These are phyloP conservation scores for Microbotryum lychnidis-dioicae DNA, from an alignment of 1,284 basidiomycete species.

Conservation along the genomic window DNA sequence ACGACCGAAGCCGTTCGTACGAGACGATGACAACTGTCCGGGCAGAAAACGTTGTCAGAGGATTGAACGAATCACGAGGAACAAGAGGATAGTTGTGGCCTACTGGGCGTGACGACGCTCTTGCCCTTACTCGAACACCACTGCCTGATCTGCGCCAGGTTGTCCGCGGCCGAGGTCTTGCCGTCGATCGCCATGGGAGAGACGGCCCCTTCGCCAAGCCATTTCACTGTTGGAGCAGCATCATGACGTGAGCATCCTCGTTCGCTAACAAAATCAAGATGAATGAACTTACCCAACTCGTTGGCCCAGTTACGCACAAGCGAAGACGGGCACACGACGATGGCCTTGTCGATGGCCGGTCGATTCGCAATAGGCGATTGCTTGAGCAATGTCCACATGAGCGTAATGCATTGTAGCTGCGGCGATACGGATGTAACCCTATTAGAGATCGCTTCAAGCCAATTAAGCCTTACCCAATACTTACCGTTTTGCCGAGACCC, in stretches of 20 bases:
- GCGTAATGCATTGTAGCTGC: slow-evolving; percentile 80
- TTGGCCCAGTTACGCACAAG: slow-evolving; percentile 98
- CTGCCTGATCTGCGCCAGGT: slow-evolving; percentile 66
- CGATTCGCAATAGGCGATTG: slow-evolving; percentile 85
- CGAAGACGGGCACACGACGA: slow-evolving; percentile 95
- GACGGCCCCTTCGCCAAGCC: slow-evolving; percentile 78
- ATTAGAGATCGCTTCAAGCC: neutral
- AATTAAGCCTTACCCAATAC: slow-evolving; percentile 11
- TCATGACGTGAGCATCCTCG: slow-evolving; percentile 6
- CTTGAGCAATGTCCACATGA: slow-evolving; percentile 94
- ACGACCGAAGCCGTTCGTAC: slow-evolving; percentile 87
- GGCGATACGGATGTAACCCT: neutral
- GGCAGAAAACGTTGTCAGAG: neutral
- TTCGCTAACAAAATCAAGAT: neutral
- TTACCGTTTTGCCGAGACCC: slow-evolving; percentile 63
- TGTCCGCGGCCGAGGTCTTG: slow-evolving; percentile 72
- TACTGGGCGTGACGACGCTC: slow-evolving; percentile 81
- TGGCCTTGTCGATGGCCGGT: slow-evolving; percentile 89
- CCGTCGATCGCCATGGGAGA: slow-evolving; percentile 78
- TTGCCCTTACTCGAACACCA: slow-evolving; percentile 82
- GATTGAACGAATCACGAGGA: neutral
- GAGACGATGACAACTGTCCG: slow-evolving; percentile 91
- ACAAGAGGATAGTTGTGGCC: slow-evolving; percentile 27
- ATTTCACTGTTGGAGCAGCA: slow-evolving; percentile 57
- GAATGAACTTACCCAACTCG: slow-evolving; percentile 58